A percentile compares a stretch with the other conserved stretches of the same genome.
Conservation (phyloP, 495 filamentous ascomycete genomes). For the Acidomyces sp. region DNA sequence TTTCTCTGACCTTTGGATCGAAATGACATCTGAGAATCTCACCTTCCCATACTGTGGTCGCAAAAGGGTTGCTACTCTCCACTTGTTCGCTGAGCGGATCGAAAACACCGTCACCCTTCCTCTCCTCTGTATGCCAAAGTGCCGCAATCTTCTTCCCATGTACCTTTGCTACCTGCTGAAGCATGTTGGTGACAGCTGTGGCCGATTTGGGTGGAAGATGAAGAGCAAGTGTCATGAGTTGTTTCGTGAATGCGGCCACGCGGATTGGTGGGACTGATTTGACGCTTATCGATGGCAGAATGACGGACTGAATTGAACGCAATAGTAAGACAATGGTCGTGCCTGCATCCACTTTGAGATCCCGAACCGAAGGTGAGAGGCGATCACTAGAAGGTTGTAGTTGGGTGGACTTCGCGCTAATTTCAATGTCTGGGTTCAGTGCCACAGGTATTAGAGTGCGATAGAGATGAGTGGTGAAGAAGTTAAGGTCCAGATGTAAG, state of each 20-base stretch:
- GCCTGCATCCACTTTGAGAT: conserved; percentile 69
- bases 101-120: conserved; percentile 66
- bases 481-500: conserved; percentile 78
- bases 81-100: conserved; percentile 46
- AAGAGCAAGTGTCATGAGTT: conserved; percentile 64
- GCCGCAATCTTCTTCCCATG: conserved; percentile 56
- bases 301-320: conserved; percentile 63
- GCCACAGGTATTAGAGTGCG: conserved; percentile 61
- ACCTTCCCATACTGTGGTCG: conserved; percentile 84
- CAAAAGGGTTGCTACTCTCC: conserved; percentile 78
- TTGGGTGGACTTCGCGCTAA: conserved; percentile 67
- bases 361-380: conserved; percentile 18
- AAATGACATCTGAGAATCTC: conserved; percentile 78
- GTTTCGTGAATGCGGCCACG: conserved; percentile 87
- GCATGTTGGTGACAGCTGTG: conserved; percentile 58
- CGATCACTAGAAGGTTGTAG: conserved; percentile 58
- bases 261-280: conserved; percentile 57
- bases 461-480: conserved; percentile 91
- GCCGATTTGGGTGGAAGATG: conserved; percentile 83
- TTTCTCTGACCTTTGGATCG: conserved; percentile 69
- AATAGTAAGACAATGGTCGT: conserved; percentile 85
- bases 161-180: conserved; percentile 59
- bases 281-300: conserved; percentile 49
- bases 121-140: conserved; percentile 80
- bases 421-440: conserved; percentile 74